Evolutionary conservation across 1,284 basidiomycete species (phyloP), one percentile per base, ranked within the genome.

Genomic region (Heterobasidion occidentale): DNA sequence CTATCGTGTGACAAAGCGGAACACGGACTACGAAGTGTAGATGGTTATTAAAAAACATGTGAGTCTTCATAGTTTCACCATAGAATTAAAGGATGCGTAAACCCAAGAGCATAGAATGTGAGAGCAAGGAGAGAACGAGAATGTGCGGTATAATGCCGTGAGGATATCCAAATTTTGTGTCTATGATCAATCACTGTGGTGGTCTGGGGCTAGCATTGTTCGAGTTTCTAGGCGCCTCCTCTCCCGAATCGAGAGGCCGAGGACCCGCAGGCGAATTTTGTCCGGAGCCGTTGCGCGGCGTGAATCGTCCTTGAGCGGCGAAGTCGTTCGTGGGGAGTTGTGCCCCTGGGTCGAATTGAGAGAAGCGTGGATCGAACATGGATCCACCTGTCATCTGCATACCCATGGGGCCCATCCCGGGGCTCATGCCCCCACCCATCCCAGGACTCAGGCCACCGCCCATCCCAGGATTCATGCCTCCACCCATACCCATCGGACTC

Each of bases 351-450:
- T 63, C 62, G 50, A 59, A 62, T 34, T 62, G 76, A 12, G 77
- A 73, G 63, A 81, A 79, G 46, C 80, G 74, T 6, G 80, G 64
- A 58, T 86, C 81, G 63, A 84, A 83, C 34, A 66, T 54, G 34
- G 49, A 38, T 7, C 55, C 53, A 2, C 83, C 83, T 9, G 81
- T 82, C 77, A 80, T 82, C 63, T 81, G 80, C 77, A 79, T 74
- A 9, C 68, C 69, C 65, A 77, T 70, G 2, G 62, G 62, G 45
- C 56, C 59, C 61, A 62, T 62, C 56, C 60, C 60, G 33, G 56
- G 36, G 48, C 53, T 60, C 52, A 46, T 53, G 14, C 51, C 51
- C 34, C 47, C 44, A 34, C 36, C 44, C 53, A 54, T 54, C 19
- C 53, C 53, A 11, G 27, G 35, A 19, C 15, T 34, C 27, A 19